phyloP scores from a whole-genome alignment of 768 basidiomycete genomes.

The Tulasnella calospora region DNA sequence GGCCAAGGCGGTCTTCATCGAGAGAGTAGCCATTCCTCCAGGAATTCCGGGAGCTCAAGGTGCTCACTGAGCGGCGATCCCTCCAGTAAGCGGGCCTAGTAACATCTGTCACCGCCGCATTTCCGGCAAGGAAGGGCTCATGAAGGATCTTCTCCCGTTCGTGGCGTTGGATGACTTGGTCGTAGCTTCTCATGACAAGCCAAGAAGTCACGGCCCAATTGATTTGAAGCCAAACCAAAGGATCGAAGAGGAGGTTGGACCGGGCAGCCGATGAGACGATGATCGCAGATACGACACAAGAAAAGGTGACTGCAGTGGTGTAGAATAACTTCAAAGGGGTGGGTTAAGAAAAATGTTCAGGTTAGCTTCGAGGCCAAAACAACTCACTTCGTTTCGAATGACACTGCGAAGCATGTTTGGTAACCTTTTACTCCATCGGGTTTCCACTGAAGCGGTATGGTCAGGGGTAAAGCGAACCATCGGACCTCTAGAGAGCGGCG shows the following conservation, averaged over 20 bases:
- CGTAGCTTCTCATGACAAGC: slow-evolving; percentile 54
- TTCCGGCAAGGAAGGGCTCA: slow-evolving; percentile 35
- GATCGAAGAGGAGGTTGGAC: slow-evolving; percentile 43
- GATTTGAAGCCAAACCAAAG: slow-evolving; percentile 50
- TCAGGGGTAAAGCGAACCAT: not conserved
- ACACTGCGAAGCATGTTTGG: slow-evolving; percentile 46
- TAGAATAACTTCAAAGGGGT: slow-evolving; percentile 18
- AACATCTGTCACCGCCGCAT: not conserved
- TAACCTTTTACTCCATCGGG: not conserved
- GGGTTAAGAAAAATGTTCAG: not conserved
- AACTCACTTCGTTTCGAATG: slow-evolving; percentile 58
- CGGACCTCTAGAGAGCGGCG: not conserved
- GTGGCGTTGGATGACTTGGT: slow-evolving; percentile 55
- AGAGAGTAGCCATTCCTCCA: not conserved
- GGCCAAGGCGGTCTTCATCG: slow-evolving; percentile 4
- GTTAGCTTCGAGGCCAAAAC: not conserved
- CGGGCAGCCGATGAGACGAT: slow-evolving; percentile 35
- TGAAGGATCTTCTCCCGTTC: slow-evolving; percentile 54
- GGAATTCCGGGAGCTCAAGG: not conserved
- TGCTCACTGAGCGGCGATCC: not conserved
- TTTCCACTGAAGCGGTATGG: not conserved
- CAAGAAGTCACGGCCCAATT: slow-evolving; percentile 57
- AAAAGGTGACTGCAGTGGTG: slow-evolving; percentile 23
- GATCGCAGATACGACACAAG: slow-evolving; percentile 25
- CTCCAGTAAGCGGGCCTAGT: not conserved